These are phyloP conservation scores for Sechiopsis laciniata DNA, from an alignment of 306 rosid genomes.

Conservation along the genomic window DNA sequence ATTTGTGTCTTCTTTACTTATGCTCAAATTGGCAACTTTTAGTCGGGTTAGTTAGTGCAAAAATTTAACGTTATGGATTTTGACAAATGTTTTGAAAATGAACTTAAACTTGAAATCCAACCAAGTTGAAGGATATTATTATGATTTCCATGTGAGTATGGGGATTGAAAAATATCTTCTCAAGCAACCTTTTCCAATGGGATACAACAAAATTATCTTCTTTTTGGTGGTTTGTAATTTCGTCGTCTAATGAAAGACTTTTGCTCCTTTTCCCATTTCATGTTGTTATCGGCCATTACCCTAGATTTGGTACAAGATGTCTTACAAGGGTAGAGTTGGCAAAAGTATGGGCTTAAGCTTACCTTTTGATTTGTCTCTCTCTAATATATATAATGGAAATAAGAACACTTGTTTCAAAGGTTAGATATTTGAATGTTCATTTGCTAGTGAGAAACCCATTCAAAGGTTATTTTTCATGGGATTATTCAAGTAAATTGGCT, in stretches of 20 bases:
- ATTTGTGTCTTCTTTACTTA: no score
- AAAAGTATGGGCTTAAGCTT: constrained; percentile 2
- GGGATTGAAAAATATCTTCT: neutral
- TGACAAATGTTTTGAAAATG: neutral
- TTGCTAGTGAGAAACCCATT: no score
- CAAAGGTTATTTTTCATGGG: no score
- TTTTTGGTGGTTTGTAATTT: neutral
- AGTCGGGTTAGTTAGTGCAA: no score
- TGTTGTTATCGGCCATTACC: neutral
- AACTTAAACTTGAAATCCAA: neutral
- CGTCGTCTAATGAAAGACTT: neutral
- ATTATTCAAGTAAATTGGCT: no score
- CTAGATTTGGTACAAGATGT: neutral
- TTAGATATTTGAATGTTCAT: no score
- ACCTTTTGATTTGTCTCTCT: neutral
- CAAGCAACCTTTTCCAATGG: neutral
- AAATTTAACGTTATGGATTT: neutral
- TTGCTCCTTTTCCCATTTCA: neutral
- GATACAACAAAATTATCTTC: neutral
- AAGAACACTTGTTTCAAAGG: neutral
- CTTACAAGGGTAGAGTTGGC: neutral
- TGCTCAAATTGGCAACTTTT: no score
- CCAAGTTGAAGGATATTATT: neutral
- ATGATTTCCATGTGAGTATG: neutral
- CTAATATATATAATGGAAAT: no score